These are phyloP conservation scores for Saccharomycopsis oosterbeekiorum DNA, from an alignment of 805 yeast genomes.

Conservation along the genomic window DNA sequence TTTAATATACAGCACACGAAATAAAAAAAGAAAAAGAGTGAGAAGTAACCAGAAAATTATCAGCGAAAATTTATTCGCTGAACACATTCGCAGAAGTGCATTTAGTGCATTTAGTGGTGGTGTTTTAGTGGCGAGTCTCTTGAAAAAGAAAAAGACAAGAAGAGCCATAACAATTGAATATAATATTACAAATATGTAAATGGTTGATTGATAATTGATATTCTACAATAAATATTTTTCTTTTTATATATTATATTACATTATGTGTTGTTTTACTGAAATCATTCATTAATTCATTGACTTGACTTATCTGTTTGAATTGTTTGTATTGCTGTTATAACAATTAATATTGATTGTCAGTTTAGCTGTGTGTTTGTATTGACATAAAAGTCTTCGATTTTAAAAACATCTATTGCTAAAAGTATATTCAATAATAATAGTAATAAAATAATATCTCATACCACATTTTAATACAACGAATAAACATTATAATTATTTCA, in stretches of 20 bases:
- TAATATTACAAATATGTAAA: neutral
- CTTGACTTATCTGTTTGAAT: neutral
- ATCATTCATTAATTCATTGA: neutral
- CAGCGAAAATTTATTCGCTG: no score
- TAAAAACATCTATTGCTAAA: no score
- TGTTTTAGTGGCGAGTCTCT: neutral
- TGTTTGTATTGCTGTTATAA: neutral
- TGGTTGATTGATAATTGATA: neutral
- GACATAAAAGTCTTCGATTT: no score
- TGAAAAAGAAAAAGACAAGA: neutral
- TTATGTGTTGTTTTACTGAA: neutral
- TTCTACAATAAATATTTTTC: no score
- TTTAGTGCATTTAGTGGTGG: no score
- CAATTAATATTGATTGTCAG: neutral
- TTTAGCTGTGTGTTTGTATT: neutral
- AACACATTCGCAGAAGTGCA: no score
- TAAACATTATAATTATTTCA: neutral
- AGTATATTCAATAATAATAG: no score
- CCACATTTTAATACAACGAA: no score
- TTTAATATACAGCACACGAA: no score
- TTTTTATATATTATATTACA: neutral
- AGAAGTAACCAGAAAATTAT: no score
- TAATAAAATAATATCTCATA: no score
- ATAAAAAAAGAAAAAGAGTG: no score
- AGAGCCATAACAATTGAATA: neutral